Evolutionary conservation across 306 rosid genomes (phyloP).

Genomic region (Cyclanthera cordifolia): DNA sequence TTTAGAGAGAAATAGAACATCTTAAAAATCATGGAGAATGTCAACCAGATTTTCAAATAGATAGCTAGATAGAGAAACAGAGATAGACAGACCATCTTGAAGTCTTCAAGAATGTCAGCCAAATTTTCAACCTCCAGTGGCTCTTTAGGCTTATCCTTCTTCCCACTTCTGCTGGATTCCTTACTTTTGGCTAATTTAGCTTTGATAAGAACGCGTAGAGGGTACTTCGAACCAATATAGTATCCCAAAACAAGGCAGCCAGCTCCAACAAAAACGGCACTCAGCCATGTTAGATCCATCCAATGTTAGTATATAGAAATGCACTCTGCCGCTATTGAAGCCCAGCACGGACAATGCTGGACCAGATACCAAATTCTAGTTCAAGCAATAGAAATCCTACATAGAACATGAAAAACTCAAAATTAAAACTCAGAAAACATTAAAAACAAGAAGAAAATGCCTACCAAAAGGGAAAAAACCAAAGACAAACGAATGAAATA

Average conservation of each 20-base stretch:
- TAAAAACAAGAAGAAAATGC: neutral
- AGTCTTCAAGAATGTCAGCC: constrained; percentile 59
- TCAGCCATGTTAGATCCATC: constrained; percentile 74
- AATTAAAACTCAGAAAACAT: neutral
- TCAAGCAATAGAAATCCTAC: constrained; percentile 9
- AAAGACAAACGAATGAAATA: neutral
- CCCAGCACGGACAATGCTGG: neutral
- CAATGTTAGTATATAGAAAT: constrained; percentile 1
- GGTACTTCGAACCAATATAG: constrained; percentile 57
- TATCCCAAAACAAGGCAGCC: constrained; percentile 82
- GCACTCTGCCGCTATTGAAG: neutral
- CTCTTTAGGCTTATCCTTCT: constrained; percentile 37
- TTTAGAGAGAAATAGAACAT: constrained; percentile 30
- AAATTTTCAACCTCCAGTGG: constrained; percentile 66
- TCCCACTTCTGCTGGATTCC: constrained; percentile 21
- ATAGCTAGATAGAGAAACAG: neutral
- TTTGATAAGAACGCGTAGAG: constrained; percentile 25
- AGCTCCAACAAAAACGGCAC: constrained; percentile 69
- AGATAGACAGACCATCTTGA: constrained; percentile 59
- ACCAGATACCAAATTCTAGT: neutral
- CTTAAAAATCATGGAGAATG: constrained; percentile 39
- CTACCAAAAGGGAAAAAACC: neutral
- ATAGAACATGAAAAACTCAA: neutral
- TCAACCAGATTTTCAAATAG: neutral
- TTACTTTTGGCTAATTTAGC: constrained; percentile 23